Evolutionary conservation across 2,329 filamentous ascomycete genomes (phyloP).

Genomic region (Neurospora sp.): DNA sequence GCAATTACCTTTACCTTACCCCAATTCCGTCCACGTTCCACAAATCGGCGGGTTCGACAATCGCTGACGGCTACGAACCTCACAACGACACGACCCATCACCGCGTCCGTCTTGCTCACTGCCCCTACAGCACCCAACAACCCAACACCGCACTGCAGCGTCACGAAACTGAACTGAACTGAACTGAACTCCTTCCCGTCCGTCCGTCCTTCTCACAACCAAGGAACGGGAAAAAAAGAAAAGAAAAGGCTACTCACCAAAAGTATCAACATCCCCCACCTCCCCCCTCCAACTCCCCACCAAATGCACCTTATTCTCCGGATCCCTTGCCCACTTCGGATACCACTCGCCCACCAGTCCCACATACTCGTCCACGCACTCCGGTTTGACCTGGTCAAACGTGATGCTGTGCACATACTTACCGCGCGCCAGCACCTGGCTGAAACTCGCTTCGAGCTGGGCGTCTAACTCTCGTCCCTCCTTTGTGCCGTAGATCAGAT

Average conservation of each 20-base stretch:
- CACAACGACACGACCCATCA: too few species aligned
- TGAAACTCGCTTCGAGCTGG: slow-evolving; percentile 93
- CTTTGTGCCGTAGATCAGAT: slow-evolving; percentile 92
- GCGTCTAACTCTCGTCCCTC: slow-evolving; percentile 90
- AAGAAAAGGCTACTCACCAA: slow-evolving; percentile 27
- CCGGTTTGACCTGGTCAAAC: slow-evolving; percentile 89
- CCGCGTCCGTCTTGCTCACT: too few species aligned
- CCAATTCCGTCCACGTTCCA: too few species aligned
- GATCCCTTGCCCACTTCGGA: slow-evolving; percentile 71
- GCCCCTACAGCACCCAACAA: too few species aligned
- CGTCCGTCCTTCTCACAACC: too few species aligned
- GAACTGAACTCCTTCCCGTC: too few species aligned
- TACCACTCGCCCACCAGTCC: slow-evolving; percentile 87
- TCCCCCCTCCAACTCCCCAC: slow-evolving; percentile 98
- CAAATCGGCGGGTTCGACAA: too few species aligned
- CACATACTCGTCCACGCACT: slow-evolving; percentile 91
- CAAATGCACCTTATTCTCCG: slow-evolving; percentile 88
- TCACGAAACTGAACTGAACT: too few species aligned
- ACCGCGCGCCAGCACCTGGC: slow-evolving; percentile 83
- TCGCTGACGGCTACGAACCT: too few species aligned
- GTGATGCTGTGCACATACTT: slow-evolving; percentile 99
- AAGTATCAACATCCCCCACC: slow-evolving; percentile 93
- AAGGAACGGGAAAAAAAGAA: too few species aligned
- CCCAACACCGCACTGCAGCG: too few species aligned
- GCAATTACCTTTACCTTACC: too few species aligned